Conservation (phyloP, 352 stramenopile genomes). For the Phytopythium boreale region DNA sequence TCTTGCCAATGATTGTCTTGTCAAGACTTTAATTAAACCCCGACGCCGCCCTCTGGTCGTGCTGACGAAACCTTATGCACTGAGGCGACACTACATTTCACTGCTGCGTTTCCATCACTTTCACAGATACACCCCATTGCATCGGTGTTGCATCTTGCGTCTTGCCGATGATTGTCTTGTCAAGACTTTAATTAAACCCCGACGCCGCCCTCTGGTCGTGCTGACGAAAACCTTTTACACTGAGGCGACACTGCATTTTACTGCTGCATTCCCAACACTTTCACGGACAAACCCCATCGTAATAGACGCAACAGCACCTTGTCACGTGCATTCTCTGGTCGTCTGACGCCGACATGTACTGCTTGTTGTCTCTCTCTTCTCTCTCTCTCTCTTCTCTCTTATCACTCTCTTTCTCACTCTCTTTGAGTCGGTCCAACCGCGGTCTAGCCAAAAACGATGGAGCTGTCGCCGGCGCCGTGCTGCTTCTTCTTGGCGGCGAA, state of each 20-base stretch:
- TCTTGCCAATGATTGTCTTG: conserved; percentile 21
- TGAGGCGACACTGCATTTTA: conserved; percentile 25
- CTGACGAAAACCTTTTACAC: conserved; percentile 17
- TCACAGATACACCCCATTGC: too few relatives aligned
- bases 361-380: background rate
- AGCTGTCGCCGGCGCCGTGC: conserved; percentile 68
- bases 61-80: conserved; percentile 14
- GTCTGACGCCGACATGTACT: background rate
- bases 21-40: conserved; percentile 34
- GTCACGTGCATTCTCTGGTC: background rate
- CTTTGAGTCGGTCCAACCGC: background rate
- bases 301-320: background rate
- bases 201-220: conserved; percentile 4
- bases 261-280: too few relatives aligned
- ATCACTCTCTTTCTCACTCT: too few relatives aligned
- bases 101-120: too few relatives aligned
- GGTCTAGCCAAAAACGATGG: conserved; percentile 78
- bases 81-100: too few relatives aligned
- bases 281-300: background rate
- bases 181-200: conserved; percentile 35
- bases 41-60: conserved; percentile 5
- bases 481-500: conserved; percentile 77
- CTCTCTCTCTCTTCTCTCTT: background rate
- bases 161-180: conserved; percentile 21
- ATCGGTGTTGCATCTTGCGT: conserved; percentile 4